These are phyloP conservation scores for Pestalotiopsis sp. DNA, from an alignment of 2,329 filamentous ascomycete genomes.

Conservation along the genomic window DNA sequence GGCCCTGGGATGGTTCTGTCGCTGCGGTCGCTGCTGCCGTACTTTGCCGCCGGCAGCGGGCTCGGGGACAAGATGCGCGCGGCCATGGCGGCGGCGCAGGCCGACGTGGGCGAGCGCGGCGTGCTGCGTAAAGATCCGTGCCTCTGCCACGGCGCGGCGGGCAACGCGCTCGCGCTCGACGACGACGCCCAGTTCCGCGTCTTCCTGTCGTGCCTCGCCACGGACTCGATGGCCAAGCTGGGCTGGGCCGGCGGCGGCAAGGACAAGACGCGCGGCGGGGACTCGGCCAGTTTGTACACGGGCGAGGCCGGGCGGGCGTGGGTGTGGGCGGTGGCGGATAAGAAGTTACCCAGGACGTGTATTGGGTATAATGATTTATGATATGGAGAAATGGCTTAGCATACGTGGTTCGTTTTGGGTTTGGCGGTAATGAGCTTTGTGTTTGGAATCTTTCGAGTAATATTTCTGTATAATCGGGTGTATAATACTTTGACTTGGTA, in stretches of 20 bases:
- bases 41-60: conserved; percentile 48
- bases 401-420: background rate
- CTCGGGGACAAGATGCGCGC: conserved; percentile 55
- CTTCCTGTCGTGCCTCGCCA: conserved; percentile 27
- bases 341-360: conserved; percentile 17
- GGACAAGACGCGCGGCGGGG: conserved; percentile 13
- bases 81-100: conserved; percentile 53
- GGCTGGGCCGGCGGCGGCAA: conserved; percentile 1
- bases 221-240: conserved; percentile 17
- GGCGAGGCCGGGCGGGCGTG: conserved; percentile 31
- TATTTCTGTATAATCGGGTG: background rate
- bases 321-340: conserved; percentile 28
- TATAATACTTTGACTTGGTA: background rate
- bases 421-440: background rate
- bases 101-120: conserved; percentile 58
- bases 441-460: background rate
- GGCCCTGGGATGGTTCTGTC: conserved; percentile 65
- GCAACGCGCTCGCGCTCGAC: conserved; percentile 55
- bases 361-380: conserved; percentile 32
- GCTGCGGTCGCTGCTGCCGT: conserved; percentile 55
- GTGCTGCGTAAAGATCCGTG: conserved; percentile 66
- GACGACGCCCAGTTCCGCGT: conserved; percentile 20
- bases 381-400: background rate
- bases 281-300: conserved; percentile 25
- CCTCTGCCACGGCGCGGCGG: conserved; percentile 66